Percentiles rank a stretch among this genome's conserved stretches.
Conservation (phyloP, 495 filamentous ascomycete species). For the Aspergillus wentii region DNA sequence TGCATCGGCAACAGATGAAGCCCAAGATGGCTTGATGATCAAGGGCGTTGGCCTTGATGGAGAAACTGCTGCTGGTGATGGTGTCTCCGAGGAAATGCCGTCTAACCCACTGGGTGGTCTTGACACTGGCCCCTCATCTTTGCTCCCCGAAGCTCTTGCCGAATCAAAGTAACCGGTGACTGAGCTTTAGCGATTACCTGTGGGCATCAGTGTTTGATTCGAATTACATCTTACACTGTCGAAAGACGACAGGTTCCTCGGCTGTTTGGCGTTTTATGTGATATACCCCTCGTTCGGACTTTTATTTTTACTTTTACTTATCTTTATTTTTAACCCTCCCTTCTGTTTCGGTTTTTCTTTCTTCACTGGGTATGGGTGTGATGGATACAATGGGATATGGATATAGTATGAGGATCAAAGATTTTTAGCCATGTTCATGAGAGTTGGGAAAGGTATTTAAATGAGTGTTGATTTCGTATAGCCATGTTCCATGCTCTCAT, state of each 20-base stretch:
- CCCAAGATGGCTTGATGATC: conserved; percentile 26
- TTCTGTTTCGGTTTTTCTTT: conserved; percentile 12
- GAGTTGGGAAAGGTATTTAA: too few relatives aligned
- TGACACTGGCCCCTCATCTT: conserved; percentile 18
- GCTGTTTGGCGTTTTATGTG: conserved; percentile 38
- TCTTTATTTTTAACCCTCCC: conserved; percentile 6
- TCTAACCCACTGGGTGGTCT: conserved; percentile 24
- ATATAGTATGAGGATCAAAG: not conserved
- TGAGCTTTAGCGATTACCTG: too few relatives aligned
- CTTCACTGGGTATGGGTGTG: conserved; percentile 13
- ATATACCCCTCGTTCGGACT: conserved; percentile 40
- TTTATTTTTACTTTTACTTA: conserved; percentile 9
- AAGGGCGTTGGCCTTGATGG: conserved; percentile 29
- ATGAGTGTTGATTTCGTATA: too few relatives aligned
- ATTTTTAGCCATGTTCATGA: too few relatives aligned
- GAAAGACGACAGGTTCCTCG: too few relatives aligned
- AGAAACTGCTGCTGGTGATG: conserved; percentile 11
- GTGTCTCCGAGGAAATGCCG: conserved; percentile 7
- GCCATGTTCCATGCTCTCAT: too few relatives aligned
- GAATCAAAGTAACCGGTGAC: conserved; percentile 22
- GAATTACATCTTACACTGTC: too few relatives aligned
- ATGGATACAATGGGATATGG: conserved; percentile 15
- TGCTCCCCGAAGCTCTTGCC: conserved; percentile 22
- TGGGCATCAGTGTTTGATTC: too few relatives aligned
- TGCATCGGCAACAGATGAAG: not conserved